These are phyloP conservation scores for Symmetrospora coprosmae DNA, from an alignment of 768 basidiomycete genomes.

Conservation along the genomic window DNA sequence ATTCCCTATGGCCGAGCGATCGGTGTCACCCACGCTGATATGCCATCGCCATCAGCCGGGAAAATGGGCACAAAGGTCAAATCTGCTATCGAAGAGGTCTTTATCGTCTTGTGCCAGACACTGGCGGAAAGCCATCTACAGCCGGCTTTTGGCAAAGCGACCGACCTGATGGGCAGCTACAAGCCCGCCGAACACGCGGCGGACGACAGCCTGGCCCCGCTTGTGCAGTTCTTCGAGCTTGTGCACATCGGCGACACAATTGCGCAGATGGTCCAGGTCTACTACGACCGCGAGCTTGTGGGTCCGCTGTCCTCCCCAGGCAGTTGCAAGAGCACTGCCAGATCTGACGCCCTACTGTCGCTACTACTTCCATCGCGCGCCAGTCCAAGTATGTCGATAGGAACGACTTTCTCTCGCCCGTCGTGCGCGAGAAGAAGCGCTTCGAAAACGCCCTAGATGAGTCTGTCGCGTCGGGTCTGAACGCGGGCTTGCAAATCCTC, in stretches of 20 bases:
- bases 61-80: conserved; percentile 61
- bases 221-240: conserved; percentile 92
- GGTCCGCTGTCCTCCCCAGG: conserved; percentile 30
- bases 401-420: conserved; percentile 81
- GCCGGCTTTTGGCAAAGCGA: conserved; percentile 72
- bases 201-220: conserved; percentile 53
- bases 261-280: conserved; percentile 92
- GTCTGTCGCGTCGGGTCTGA: conserved; percentile 79
- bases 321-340: neutral
- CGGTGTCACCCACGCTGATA: neutral
- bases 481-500: conserved; percentile 61
- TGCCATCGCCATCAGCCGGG: neutral
- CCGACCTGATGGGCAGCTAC: conserved; percentile 74
- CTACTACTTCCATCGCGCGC: neutral
- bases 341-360: neutral
- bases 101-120: conserved; percentile 65
- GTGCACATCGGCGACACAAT: conserved; percentile 96
- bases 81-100: conserved; percentile 87
- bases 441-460: conserved; percentile 89
- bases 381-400: conserved; percentile 56
- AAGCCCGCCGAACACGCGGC: conserved; percentile 73
- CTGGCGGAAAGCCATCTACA: conserved; percentile 64
- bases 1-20: too few species aligned
- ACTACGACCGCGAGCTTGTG: conserved; percentile 90
- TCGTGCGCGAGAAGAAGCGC: conserved; percentile 88